A percentile compares a stretch with the other conserved stretches of the same genome.
phyloP scores from a whole-genome alignment of 1,284 basidiomycete genomes.

The Gastroboletus turbinatus region DNA sequence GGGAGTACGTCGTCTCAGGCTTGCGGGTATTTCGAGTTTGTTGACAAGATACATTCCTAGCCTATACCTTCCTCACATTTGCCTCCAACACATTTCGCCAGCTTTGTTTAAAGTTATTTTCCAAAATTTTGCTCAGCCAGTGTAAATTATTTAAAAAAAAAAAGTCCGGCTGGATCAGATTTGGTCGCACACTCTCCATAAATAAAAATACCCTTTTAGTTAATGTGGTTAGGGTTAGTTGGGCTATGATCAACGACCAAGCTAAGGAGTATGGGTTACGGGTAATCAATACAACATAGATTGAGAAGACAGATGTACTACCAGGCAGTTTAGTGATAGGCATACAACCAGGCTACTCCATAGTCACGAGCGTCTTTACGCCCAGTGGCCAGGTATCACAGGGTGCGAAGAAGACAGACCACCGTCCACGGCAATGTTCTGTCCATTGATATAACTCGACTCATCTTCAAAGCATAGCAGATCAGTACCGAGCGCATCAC shows the following conservation, averaged over 20 bases:
- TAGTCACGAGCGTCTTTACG: constrained; percentile 14
- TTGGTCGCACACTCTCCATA: too few relatives aligned
- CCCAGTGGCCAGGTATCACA: constrained; percentile 39
- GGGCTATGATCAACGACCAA: too few relatives aligned
- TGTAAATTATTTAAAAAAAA: too few relatives aligned
- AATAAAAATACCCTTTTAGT: too few relatives aligned
- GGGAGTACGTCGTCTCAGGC: not conserved
- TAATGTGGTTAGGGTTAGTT: not conserved
- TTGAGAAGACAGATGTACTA: not conserved
- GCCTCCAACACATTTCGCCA: too few relatives aligned
- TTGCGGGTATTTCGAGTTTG: not conserved
- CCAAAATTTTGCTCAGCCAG: too few relatives aligned
- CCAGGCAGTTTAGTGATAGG: too few relatives aligned
- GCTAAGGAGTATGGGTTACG: not conserved
- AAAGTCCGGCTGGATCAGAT: too few relatives aligned
- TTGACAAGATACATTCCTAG: not conserved
- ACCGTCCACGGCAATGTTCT: constrained; percentile 86
- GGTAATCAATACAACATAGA: not conserved
- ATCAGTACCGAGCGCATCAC: constrained; percentile 11
- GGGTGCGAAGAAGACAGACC: constrained; percentile 69
- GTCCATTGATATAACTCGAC: constrained; percentile 91
- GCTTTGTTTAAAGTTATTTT: too few relatives aligned
- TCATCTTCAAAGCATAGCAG: constrained; percentile 56
- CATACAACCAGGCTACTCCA: not conserved
- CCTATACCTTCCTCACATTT: not conserved